phyloP scores from a whole-genome alignment of 2,329 filamentous ascomycete species.

The Gremmenia infestans region DNA sequence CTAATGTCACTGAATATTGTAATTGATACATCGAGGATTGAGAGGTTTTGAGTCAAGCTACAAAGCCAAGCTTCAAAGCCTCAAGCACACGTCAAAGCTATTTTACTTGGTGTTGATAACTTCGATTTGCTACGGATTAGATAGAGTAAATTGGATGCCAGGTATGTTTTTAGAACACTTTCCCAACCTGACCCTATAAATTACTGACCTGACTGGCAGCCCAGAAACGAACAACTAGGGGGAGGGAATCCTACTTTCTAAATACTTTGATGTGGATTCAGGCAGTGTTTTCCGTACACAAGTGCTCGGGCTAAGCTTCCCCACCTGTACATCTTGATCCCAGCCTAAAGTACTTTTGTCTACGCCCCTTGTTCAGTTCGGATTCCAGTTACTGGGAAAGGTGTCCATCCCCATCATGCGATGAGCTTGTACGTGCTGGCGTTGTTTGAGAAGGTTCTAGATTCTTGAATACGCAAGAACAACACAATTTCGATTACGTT shows the following conservation, averaged over 20 bases:
- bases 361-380: conserved; percentile 11
- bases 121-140: background rate
- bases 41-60: too few species aligned
- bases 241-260: conserved; percentile 1
- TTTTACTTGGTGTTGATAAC: background rate
- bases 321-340: conserved; percentile 8
- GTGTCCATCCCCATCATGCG: conserved; percentile 1
- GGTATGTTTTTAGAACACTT: conserved; percentile 1
- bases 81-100: background rate
- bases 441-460: background rate
- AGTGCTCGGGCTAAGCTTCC: conserved; percentile 11
- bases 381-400: conserved; percentile 16
- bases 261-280: conserved; percentile 43
- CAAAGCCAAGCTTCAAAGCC: too few species aligned
- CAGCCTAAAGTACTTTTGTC: conserved; percentile 8
- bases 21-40: too few species aligned
- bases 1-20: too few species aligned
- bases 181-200: background rate
- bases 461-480: conserved; percentile 16
- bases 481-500: conserved; percentile 16
- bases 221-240: conserved; percentile 18
- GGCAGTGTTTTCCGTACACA: conserved; percentile 63
- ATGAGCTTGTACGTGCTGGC: background rate
- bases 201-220: background rate
- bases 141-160: conserved; percentile 14